Base-by-base conservation (phyloP, 2,329 filamentous ascomycete genomes). In the Sarocladium kiliense region DNA sequence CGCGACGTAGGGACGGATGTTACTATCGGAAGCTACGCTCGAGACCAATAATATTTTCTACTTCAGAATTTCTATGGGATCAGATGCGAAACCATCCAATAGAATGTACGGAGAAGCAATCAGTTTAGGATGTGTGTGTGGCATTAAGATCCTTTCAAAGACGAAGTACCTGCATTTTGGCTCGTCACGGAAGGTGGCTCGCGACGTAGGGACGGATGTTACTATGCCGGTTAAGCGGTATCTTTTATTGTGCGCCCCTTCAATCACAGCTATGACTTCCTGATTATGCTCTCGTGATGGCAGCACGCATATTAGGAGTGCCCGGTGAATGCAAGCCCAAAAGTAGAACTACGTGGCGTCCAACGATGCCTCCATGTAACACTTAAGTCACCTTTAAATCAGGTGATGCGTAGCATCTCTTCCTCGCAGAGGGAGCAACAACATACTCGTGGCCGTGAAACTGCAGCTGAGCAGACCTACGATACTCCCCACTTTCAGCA, bases 401-500 rank as follows among this genome's bases (percentile, higher is more conserved):
- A 72, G 37, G 65, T 64, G 5, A 57, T 72, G 14, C 63, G 65
- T 14, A 63, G 58, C 27, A 62, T 69, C 2, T 65, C 66, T 2
- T 62, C 64, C 2, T 58, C 62, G 7, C 68, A 64, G 14, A 61
- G 63, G 6, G 64, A 66, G 32, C 63, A 65, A 25, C 62, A 63
- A 11, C 57, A 63, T 10, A 53, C 64, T 12, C 55, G 61, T 34
- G 55, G 53, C 25, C 51, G 54, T 3, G 64, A 58, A 14, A 56
- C 59, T 19, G 58, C 65, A 2, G 61, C 67, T 6, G 63, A 62
- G 5, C 61, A 63, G 25, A 65, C 62, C 54, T 67, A 68, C 27
- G 68, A 71, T 55, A 67, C 69, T 14, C 68, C 68, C 19, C 63
- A 65, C 11, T 49, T 67, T 45, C 47, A 51, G 19, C 69, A 71